Conservation (phyloP, 192 early-diverging fungal species). For the Backusella macrospora region DNA sequence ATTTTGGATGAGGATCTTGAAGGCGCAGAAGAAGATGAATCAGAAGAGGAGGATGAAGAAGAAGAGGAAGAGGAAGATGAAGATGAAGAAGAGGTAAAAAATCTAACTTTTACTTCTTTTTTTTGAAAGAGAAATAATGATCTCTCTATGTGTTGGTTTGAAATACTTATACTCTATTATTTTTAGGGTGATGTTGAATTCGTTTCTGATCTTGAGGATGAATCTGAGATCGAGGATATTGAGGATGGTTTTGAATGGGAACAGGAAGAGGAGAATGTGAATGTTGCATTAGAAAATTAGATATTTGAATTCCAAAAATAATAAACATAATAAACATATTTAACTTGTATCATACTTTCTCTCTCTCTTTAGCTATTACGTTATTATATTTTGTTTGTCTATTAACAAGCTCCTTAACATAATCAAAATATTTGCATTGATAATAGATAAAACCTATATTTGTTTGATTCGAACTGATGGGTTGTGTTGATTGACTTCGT, state of each 20-base stretch:
- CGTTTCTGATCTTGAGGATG: constrained; percentile 57
- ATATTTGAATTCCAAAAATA: background rate
- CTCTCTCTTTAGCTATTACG: too few species aligned
- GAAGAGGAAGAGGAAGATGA: constrained; percentile 57
- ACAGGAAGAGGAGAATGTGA: constrained; percentile 41
- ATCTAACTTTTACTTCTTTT: too few species aligned
- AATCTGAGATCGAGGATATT: constrained; percentile 54
- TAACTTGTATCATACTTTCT: constrained; percentile 2
- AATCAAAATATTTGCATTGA: too few species aligned
- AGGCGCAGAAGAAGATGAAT: constrained; percentile 69
- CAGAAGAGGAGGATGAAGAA: constrained; percentile 74
- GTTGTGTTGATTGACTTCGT: too few species aligned
- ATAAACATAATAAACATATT: background rate
- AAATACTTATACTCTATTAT: background rate
- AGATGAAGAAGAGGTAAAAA: constrained; percentile 55
- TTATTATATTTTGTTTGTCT: too few species aligned
- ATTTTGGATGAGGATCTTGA: constrained; percentile 80
- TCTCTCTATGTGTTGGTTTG: constrained; percentile 24
- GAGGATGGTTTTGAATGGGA: constrained; percentile 27
- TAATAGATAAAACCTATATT: too few species aligned
- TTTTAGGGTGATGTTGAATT: constrained; percentile 55
- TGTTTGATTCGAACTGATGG: too few species aligned
- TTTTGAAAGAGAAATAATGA: too few species aligned
- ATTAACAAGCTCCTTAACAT: too few species aligned
- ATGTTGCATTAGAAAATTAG: constrained; percentile 29